phyloP scores from a whole-genome alignment of 192 early-diverging fungal genomes.

The Coemansia sp. region DNA sequence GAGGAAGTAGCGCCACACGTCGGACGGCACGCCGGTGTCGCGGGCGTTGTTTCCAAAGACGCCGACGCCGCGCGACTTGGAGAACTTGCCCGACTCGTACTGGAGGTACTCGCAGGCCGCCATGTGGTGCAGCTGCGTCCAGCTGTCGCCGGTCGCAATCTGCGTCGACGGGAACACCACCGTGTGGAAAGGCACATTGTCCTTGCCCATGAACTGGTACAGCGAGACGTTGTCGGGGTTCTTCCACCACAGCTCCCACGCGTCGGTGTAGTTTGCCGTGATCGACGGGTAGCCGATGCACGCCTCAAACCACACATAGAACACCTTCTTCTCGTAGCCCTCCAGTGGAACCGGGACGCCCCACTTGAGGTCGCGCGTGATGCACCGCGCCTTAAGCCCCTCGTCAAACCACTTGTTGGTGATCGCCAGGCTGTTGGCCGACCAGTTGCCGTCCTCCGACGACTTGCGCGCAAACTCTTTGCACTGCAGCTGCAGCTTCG shows the following conservation, averaged over 20 bases:
- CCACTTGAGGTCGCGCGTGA: constrained; percentile 99
- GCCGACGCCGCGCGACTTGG: constrained; percentile 93
- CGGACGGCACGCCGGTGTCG: constrained; percentile 85
- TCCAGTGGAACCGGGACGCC: constrained; percentile 89
- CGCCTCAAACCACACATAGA: constrained; percentile 99
- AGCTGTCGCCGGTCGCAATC: constrained; percentile 85
- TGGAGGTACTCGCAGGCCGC: constrained; percentile 96
- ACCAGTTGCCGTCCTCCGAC: constrained; percentile 82
- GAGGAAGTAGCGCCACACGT: constrained; percentile 98
- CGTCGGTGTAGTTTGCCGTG: constrained; percentile 91
- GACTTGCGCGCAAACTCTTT: constrained; percentile 78
- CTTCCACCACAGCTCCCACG: constrained; percentile 99
- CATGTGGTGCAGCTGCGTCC: constrained; percentile 92
- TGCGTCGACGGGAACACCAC: constrained; percentile 93
- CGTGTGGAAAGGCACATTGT: constrained; percentile 99
- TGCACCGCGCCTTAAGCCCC: constrained; percentile 91
- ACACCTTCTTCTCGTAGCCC: constrained; percentile 90
- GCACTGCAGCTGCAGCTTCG: constrained; percentile 70
- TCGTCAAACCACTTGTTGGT: constrained; percentile 94
- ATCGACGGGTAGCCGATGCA: constrained; percentile 98
- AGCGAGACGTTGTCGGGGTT: constrained; percentile 95
- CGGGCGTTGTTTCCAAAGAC: constrained; percentile 97
- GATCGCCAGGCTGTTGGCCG: constrained; percentile 83
- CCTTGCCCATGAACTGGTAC: constrained; percentile 99
- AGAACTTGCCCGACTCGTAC: constrained; percentile 97